Evolutionary conservation across 1,284 basidiomycete genomes (phyloP).

Genomic region (Ceratobasidium sp.): DNA sequence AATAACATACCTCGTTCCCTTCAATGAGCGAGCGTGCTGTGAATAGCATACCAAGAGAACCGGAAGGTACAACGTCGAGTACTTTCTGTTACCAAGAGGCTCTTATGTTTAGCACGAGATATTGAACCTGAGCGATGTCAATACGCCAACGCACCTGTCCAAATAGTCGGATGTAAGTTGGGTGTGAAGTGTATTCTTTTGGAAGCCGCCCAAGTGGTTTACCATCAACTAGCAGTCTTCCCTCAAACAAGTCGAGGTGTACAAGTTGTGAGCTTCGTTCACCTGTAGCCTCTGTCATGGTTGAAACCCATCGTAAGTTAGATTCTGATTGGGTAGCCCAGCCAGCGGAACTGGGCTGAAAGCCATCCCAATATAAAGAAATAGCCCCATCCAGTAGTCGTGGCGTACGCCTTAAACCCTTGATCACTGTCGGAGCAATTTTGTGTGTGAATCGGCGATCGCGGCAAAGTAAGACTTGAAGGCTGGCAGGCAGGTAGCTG

Average conservation of each 20-base stretch:
- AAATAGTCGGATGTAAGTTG: conserved; percentile 46
- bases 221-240: conserved; percentile 45
- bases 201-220: conserved; percentile 47
- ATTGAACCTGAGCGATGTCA: conserved; percentile 45
- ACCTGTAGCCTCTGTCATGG: not conserved
- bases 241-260: conserved; percentile 45
- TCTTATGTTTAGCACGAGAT: conserved; percentile 60
- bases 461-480: conserved; percentile 9
- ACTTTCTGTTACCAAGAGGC: conserved; percentile 22
- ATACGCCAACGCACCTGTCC: conserved; percentile 43
- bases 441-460: conserved; percentile 37
- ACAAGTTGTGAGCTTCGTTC: conserved; percentile 33
- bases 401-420: not conserved
- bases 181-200: conserved; percentile 29
- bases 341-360: not conserved
- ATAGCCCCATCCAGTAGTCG: conserved; percentile 10
- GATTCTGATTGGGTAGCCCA: conserved; percentile 3
- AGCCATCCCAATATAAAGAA: not conserved
- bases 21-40: not conserved
- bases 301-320: conserved; percentile 34
- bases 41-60: conserved; percentile 5
- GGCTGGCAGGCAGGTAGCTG: not conserved
- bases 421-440: not conserved
- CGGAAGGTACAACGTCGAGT: conserved; percentile 29
- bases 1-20: conserved; percentile 6